phyloP scores from a whole-genome alignment of 2,329 filamentous ascomycete genomes.

The Corniculantispora saksenae region DNA sequence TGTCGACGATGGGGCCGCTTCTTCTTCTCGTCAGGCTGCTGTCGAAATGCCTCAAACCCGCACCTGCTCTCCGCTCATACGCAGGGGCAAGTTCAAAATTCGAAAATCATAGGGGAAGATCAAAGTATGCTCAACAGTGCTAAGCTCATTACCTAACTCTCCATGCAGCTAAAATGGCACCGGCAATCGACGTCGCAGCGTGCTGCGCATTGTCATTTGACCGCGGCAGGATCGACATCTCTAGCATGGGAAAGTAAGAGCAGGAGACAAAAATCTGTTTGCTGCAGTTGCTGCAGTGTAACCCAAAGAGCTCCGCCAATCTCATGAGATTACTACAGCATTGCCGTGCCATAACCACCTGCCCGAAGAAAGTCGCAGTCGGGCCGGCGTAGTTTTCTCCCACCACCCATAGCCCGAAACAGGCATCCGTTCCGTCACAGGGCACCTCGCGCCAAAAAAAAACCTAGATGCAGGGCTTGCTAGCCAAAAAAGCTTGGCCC shows the following conservation, averaged over 20 bases:
- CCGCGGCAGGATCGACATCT: conserved; percentile 3
- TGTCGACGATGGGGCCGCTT: background rate
- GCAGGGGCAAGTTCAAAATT: background rate
- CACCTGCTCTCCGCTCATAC: background rate
- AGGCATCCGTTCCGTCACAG: background rate
- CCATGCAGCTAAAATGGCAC: background rate
- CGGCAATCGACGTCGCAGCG: background rate
- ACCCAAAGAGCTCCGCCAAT: conserved; percentile 5
- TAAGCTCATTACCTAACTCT: background rate
- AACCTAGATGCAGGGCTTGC: conserved; percentile 8
- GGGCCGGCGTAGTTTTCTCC: background rate
- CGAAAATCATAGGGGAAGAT: too few species aligned
- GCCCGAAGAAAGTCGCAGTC: background rate
- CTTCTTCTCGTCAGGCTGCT: background rate
- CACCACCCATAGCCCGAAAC: background rate
- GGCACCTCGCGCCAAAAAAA: too few species aligned
- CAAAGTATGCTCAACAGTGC: background rate
- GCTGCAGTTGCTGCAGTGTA: conserved; percentile 1
- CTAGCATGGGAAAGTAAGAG: background rate
- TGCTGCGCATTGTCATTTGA: background rate
- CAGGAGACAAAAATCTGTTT: too few species aligned
- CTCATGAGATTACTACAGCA: background rate
- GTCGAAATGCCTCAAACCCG: conserved; percentile 15
- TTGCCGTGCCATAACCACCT: too few species aligned
- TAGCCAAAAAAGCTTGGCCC: conserved; percentile 12